phyloP scores from a whole-genome alignment of 1,139 yeast species.

The Lodderomyces parapsilosis region DNA sequence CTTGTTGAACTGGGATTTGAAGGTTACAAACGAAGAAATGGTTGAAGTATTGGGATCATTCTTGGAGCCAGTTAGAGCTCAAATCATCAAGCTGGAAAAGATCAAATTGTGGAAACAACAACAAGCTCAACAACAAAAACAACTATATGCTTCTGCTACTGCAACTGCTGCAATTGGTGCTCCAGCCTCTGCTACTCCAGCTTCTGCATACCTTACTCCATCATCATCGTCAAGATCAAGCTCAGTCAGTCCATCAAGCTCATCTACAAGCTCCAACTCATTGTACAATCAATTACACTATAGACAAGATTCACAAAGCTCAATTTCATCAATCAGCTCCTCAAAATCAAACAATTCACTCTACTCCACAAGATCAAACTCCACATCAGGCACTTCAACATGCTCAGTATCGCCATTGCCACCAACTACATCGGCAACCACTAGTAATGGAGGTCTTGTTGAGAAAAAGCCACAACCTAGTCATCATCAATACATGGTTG shows the following conservation, averaged over 20 bases:
- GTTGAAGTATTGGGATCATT: constrained; percentile 46
- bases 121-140: constrained; percentile 7
- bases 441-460: no score
- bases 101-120: constrained; percentile 21
- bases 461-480: constrained; percentile 6
- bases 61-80: constrained; percentile 63
- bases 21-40: constrained; percentile 56
- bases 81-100: constrained; percentile 44
- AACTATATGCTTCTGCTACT: constrained; percentile 6
- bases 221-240: constrained; percentile 11
- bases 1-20: constrained; percentile 69
- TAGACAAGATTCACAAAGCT: constrained; percentile 30
- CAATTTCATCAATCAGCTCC: constrained; percentile 20
- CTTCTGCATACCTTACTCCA: constrained; percentile 10
- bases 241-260: constrained; percentile 9
- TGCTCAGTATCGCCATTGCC: constrained; percentile 1
- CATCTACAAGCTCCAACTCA: constrained; percentile 1
- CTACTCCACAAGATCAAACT: constrained; percentile 13
- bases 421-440: background rate
- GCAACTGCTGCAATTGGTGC: background rate
- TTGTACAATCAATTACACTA: constrained; percentile 18
- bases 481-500: constrained; percentile 22
- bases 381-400: constrained; percentile 1
- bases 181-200: background rate
- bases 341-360: constrained; percentile 23